Evolutionary conservation across 768 basidiomycete species (phyloP), one percentile per base, ranked within the genome.

Genomic region (Leccinum boreale): DNA sequence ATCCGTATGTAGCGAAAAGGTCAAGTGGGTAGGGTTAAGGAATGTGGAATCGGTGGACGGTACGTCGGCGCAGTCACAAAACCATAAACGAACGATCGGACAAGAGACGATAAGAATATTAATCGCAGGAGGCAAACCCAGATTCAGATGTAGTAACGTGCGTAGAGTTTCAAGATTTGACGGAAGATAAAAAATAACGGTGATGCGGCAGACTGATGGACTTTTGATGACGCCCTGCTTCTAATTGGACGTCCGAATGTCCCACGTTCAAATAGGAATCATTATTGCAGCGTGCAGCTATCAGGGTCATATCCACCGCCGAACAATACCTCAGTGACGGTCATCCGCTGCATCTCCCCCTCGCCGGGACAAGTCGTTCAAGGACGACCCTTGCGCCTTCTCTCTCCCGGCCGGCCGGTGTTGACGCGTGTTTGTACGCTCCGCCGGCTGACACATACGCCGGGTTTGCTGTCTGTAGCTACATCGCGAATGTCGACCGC

Each of bases 401-500:
- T 5, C 36, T 9, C 17, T 17, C 17, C 46, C 36, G 36, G 47
- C 49, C 60, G 39, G 29, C 67, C 58, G 57, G 52, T 70, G 52
- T 69, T 68, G 63, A 61, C 29, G 1, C n/a, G 0, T 73, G 50
- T 72, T 71, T 71, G 68, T 33, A 0, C 2, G 8, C 15, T 5
- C 19, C 50, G 19, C 9, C 45, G 42, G 47, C 56, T 59, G 56
- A 60, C 67, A 72, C 62, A 63, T 62, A 64, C 53, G 19, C 35
- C 44, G 51, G 26, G 28, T 28, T 48, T 47, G 21, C 58, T 39
- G 42, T 56, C 63, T 53, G 52, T 53, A 33, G 64, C 67, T 56
- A 58, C 65, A 55, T 62, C 23, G 26, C 64, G 73, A 11, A 73
- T 73, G 70, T 66, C 77, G 53, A 67, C 71, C 61, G 4, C 62